Percentiles rank a stretch among this genome's conserved stretches.
Conservation (phyloP, 225 moss, liverwort and hornwort species). For the Physcomitrium patens region DNA sequence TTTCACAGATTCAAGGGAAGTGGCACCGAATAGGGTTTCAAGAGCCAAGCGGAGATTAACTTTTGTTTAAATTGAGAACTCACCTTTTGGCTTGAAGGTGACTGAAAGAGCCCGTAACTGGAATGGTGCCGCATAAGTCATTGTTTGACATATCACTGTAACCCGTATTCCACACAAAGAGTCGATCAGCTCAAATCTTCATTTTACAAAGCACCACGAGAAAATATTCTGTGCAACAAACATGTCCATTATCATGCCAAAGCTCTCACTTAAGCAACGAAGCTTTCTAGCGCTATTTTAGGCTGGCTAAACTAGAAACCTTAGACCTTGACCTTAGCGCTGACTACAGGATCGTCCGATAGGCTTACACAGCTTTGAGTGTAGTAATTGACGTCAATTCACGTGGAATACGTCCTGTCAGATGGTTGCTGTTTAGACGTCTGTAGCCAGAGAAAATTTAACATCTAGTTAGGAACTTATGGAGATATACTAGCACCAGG, state of each 20-base stretch:
- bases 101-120: constrained; percentile 62
- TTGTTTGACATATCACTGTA: constrained; percentile 63
- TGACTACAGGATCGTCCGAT: neutral
- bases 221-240: no score
- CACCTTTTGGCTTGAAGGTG: constrained; percentile 59
- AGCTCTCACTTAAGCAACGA: no score
- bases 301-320: neutral
- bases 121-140: constrained; percentile 63
- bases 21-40: neutral
- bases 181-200: no score
- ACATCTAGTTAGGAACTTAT: neutral
- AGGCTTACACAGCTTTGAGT: constrained; percentile 62
- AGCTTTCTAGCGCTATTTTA: neutral
- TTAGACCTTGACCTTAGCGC: neutral
- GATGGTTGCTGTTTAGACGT: constrained; percentile 55
- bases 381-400: constrained; percentile 54
- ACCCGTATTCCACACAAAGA: neutral
- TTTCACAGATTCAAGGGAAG: neutral
- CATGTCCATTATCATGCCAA: neutral
- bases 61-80: neutral
- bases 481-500: neutral
- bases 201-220: no score
- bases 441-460: constrained; percentile 26
- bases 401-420: constrained; percentile 66
- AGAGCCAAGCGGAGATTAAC: neutral